Percentiles rank a stretch among this genome's conserved stretches.
These are phyloP conservation scores for Hypomontagnella submonticulosa DNA, from an alignment of 495 filamentous ascomycete genomes.

Conservation along the genomic window DNA sequence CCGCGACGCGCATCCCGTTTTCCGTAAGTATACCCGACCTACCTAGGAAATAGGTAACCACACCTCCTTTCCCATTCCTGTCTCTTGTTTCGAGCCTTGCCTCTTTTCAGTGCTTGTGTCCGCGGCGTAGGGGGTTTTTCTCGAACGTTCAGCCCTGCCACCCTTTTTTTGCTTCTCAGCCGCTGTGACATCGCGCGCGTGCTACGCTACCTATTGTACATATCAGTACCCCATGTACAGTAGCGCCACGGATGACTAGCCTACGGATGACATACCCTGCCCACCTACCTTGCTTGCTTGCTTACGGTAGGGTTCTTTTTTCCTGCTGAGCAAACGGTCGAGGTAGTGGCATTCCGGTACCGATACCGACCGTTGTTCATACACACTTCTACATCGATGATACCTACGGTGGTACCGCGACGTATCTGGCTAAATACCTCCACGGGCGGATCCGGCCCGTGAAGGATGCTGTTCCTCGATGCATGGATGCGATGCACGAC, in stretches of 20 bases:
- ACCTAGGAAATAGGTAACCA: too few relatives aligned
- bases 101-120: constrained; percentile 5
- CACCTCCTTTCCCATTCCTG: background rate
- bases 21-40: constrained; percentile 37
- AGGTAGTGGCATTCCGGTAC: too few relatives aligned
- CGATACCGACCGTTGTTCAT: constrained; percentile 13
- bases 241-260: constrained; percentile 17
- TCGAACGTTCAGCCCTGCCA: constrained; percentile 29
- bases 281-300: too few relatives aligned
- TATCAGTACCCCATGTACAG: too few relatives aligned
- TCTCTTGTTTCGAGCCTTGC: constrained; percentile 4
- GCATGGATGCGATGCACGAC: constrained; percentile 10
- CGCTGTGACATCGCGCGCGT: constrained; percentile 28
- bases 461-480: constrained; percentile 6
- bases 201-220: too few relatives aligned
- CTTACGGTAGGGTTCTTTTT: constrained; percentile 13
- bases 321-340: constrained; percentile 3
- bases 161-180: background rate
- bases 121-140: background rate
- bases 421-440: constrained; percentile 30
- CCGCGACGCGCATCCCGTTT: constrained; percentile 25
- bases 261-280: constrained; percentile 21
- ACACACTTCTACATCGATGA: constrained; percentile 5
- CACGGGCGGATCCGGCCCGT: constrained; percentile 27
- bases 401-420: constrained; percentile 18